Conservation (phyloP, 2,329 filamentous ascomycete species). For the Fusarium sp. region DNA sequence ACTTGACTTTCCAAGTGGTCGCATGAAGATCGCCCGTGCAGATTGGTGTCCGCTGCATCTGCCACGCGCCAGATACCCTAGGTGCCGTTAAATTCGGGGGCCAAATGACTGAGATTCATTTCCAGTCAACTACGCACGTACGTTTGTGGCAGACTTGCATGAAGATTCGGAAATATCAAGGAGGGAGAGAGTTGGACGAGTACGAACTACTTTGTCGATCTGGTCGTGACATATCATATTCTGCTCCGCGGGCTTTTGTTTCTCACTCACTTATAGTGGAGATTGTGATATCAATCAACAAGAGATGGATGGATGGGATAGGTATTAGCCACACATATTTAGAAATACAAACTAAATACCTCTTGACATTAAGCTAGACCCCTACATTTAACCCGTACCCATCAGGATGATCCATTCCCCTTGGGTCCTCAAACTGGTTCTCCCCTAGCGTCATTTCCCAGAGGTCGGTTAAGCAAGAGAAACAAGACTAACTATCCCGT, state of each 20-base stretch:
- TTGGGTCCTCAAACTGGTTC: neutral
- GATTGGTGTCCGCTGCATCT: conserved; percentile 28
- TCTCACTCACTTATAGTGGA: neutral
- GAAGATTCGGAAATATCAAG: conserved; percentile 4
- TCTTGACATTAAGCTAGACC: conserved; percentile 1
- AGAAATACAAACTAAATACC: neutral
- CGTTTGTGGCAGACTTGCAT: conserved; percentile 3
- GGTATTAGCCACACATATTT: neutral
- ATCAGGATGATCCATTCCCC: conserved; percentile 25
- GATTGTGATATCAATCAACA: neutral
- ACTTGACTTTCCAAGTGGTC: conserved; percentile 22
- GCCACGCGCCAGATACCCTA: conserved; percentile 19
- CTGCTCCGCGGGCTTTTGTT: neutral
- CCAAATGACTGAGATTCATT: conserved; percentile 12
- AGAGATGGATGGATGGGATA: neutral
- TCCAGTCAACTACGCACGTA: neutral
- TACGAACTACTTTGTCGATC: neutral
- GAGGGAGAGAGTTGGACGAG: neutral
- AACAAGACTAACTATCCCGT: conserved; percentile 11
- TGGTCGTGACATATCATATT: conserved; percentile 9
- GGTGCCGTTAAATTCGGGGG: conserved; percentile 23
- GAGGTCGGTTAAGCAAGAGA: conserved; percentile 22
- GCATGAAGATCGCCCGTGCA: conserved; percentile 33
- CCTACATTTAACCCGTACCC: conserved; percentile 15
- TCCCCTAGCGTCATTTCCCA: conserved; percentile 21